Conservation (phyloP, 164 flowering plant genomes). For the Tinospora cordifolia region DNA sequence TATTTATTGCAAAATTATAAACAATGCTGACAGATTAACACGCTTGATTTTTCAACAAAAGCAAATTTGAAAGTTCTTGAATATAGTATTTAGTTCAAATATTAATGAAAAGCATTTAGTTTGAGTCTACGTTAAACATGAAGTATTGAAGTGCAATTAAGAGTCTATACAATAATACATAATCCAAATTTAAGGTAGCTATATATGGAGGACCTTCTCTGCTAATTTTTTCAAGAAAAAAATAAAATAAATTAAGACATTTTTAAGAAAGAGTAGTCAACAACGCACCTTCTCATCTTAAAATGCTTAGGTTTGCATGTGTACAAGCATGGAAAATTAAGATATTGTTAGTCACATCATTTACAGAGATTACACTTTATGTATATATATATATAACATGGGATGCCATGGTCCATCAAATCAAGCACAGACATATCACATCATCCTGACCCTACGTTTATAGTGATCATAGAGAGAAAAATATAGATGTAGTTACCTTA, state of each 20-base stretch:
- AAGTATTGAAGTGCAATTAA: background rate
- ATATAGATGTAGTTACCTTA: background rate
- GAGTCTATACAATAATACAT: no score
- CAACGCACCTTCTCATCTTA: background rate
- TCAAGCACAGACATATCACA: background rate
- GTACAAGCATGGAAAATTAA: no score
- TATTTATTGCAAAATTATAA: no score
- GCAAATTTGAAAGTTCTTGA: background rate
- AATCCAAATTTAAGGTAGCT: background rate
- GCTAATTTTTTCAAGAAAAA: no score
- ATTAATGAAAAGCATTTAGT: background rate
- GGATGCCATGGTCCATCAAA: background rate
- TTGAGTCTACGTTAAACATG: background rate
- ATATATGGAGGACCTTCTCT: no score
- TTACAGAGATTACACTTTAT: background rate
- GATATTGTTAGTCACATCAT: background rate
- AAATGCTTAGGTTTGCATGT: no score
- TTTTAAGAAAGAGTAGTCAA: background rate
- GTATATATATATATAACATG: no score
- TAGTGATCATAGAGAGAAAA: background rate
- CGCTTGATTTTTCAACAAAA: background rate
- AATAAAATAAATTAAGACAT: no score
- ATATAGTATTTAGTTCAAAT: background rate
- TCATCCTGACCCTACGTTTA: background rate
- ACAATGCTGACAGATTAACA: background rate